These are phyloP conservation scores for Cercospora citrullina DNA, from an alignment of 2,329 filamentous ascomycete genomes.

Conservation along the genomic window DNA sequence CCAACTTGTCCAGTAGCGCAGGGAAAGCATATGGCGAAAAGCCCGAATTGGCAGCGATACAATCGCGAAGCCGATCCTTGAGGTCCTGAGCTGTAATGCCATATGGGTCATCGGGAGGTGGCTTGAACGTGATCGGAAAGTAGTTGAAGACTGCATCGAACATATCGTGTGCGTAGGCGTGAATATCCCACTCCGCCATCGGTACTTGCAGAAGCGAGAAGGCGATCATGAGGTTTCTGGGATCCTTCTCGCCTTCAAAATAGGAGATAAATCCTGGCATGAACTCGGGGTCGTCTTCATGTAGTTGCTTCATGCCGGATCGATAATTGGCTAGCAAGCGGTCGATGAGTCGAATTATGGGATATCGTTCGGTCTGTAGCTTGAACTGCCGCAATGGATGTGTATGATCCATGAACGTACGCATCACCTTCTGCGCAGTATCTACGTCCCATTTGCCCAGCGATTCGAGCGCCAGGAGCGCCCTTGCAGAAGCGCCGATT, in stretches of 20 bases:
- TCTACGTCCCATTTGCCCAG: slow-evolving; percentile 61
- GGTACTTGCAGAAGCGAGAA: slow-evolving; percentile 67
- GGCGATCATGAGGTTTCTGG: slow-evolving; percentile 68
- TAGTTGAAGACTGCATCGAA: slow-evolving; percentile 72
- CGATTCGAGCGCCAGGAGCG: slow-evolving; percentile 59
- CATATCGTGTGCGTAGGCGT: slow-evolving; percentile 59
- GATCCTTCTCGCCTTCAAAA: slow-evolving; percentile 68
- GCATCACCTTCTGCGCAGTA: slow-evolving; percentile 55
- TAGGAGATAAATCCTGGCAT: slow-evolving; percentile 63
- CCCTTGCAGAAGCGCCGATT: slow-evolving; percentile 59
- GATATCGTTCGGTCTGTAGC: slow-evolving; percentile 60
- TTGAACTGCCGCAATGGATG: slow-evolving; percentile 63
- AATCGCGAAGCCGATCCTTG: slow-evolving; percentile 63
- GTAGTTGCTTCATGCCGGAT: slow-evolving; percentile 56
- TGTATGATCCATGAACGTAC: slow-evolving; percentile 53
- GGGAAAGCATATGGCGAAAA: slow-evolving; percentile 69
- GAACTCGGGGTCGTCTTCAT: slow-evolving; percentile 56
- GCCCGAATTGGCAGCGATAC: slow-evolving; percentile 61
- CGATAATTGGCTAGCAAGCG: slow-evolving; percentile 63
- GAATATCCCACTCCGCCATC: slow-evolving; percentile 68
- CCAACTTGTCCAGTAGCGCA: slow-evolving; percentile 67
- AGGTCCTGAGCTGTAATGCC: slow-evolving; percentile 68
- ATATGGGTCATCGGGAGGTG: slow-evolving; percentile 68
- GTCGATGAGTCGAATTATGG: slow-evolving; percentile 63
- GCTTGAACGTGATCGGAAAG: slow-evolving; percentile 70